phyloP scores from a whole-genome alignment of 2,329 filamentous ascomycete genomes.

The Trichophyton simii region DNA sequence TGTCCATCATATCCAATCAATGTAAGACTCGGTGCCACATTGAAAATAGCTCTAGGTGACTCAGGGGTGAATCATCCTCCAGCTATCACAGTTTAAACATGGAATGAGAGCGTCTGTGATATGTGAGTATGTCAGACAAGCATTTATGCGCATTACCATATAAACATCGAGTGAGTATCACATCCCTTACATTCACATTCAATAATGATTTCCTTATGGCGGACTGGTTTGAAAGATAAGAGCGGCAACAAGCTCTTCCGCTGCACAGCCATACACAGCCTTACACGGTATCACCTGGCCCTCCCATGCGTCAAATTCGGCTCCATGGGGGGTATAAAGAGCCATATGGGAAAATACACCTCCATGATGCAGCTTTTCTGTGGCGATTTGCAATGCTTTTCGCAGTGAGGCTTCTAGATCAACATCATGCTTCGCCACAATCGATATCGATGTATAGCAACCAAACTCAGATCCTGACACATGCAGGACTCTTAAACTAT shows the following conservation, averaged over 20 bases:
- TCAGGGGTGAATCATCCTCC: neutral
- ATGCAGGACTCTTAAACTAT: constrained; percentile 16
- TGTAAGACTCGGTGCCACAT: neutral
- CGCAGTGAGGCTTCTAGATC: constrained; percentile 18
- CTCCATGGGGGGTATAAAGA: constrained; percentile 25
- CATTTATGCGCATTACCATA: neutral
- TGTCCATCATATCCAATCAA: neutral
- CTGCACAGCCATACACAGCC: constrained; percentile 29
- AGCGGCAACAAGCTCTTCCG: constrained; percentile 24
- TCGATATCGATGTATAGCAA: constrained; percentile 22
- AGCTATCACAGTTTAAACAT: neutral
- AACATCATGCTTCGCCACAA: constrained; percentile 14
- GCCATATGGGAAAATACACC: constrained; percentile 18
- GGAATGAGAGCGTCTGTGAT: neutral
- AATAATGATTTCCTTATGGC: neutral
- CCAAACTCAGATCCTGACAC: constrained; percentile 14
- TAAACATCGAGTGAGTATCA: neutral
- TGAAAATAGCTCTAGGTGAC: neutral
- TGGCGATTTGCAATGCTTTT: constrained; percentile 16
- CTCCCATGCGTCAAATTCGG: constrained; percentile 16
- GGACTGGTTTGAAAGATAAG: constrained; percentile 23
- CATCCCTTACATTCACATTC: neutral
- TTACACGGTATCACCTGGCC: constrained; percentile 33
- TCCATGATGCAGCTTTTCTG: constrained; percentile 4
- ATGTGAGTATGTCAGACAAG: neutral